Base-by-base conservation (phyloP, 2,329 filamentous ascomycete species). In the Helminthosporium solani region DNA sequence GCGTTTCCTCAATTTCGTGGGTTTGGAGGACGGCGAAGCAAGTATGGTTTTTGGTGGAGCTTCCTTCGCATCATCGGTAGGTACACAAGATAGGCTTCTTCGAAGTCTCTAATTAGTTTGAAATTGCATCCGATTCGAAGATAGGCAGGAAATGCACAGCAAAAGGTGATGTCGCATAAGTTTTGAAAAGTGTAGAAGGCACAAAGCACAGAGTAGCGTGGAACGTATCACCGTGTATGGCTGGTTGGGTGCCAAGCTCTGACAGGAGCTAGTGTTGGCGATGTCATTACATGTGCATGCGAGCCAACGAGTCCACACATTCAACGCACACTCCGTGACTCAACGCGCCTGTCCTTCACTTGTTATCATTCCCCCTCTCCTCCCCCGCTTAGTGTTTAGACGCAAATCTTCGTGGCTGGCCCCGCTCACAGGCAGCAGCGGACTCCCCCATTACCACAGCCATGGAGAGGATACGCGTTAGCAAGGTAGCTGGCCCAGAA, bases 401-500 rank as follows among this genome's bases (percentile, higher is more conserved):
- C n/a, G n/a, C n/a, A n/a, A n/a, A n/a, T n/a, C n/a, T n/a, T n/a
- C n/a, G n/a, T n/a, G n/a, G n/a, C n/a, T n/a, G n/a, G n/a, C n/a
- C n/a, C n/a, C n/a, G n/a, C n/a, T n/a, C n/a, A n/a, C n/a, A n/a
- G n/a, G n/a, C n/a, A n/a, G n/a, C n/a, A n/a, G n/a, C 18, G 5
- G 11, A 19, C 19, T 14, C 11, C 15, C 37, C 25, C 30, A 36
- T 25, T 40, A 31, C 19, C 42, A 44, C 42, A 49, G 47, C 50
- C 47, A 74, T 73, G 64, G 75, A 78, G 56, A 75, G 71, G 58
- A 73, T 77, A 53, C 71, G 68, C 54, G 70, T 75, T 48, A 68
- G 70, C 54, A 76, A 75, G 68, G 75, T 72, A 50, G 46, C 65
- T 36, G 18, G 30, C 34, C 34, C 34, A 30, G 33, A 39, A 25